A percentile compares a stretch with the other conserved stretches of the same genome.
Conservation (phyloP, 1,284 basidiomycete genomes). For the Cryptococcus sp. region DNA sequence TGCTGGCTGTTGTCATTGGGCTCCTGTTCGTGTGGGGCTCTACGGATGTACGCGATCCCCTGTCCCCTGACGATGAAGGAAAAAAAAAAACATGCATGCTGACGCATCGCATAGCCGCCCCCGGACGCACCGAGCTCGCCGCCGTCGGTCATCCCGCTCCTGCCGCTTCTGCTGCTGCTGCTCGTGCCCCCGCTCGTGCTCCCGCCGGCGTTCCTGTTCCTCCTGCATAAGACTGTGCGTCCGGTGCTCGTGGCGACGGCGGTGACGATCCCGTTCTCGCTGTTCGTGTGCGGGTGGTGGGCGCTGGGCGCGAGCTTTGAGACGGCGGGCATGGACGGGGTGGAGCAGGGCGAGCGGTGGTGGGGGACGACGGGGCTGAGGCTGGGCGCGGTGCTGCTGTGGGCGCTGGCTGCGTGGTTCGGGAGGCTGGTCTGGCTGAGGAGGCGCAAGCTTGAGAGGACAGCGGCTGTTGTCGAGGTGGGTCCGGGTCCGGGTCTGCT, state of each 20-base stretch:
- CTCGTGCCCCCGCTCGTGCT: conserved; percentile 67
- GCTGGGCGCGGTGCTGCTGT: conserved; percentile 70
- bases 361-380: conserved; percentile 65
- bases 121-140: conserved; percentile 24
- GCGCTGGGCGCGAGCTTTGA: conserved; percentile 87
- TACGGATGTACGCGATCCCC: conserved; percentile 37
- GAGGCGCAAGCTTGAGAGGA: conserved; percentile 58
- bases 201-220: conserved; percentile 71
- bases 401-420: conserved; percentile 66
- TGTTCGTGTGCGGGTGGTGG: conserved; percentile 78
- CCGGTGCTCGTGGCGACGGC: conserved; percentile 77
- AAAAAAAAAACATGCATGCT: neutral
- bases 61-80: neutral
- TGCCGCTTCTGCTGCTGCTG: conserved; percentile 76
- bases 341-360: conserved; percentile 65
- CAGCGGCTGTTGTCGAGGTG: conserved; percentile 65
- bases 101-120: conserved; percentile 15
- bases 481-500: conserved; percentile 10
- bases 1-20: conserved; percentile 41
- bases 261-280: conserved; percentile 71
- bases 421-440: conserved; percentile 64
- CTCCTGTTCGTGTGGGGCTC: conserved; percentile 49
- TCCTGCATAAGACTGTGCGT: conserved; percentile 72
- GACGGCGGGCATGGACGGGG: conserved; percentile 65
- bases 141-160: conserved; percentile 63